Conservation (phyloP, 108 stramenopile species). For the Hondaea fermentalgiana region DNA sequence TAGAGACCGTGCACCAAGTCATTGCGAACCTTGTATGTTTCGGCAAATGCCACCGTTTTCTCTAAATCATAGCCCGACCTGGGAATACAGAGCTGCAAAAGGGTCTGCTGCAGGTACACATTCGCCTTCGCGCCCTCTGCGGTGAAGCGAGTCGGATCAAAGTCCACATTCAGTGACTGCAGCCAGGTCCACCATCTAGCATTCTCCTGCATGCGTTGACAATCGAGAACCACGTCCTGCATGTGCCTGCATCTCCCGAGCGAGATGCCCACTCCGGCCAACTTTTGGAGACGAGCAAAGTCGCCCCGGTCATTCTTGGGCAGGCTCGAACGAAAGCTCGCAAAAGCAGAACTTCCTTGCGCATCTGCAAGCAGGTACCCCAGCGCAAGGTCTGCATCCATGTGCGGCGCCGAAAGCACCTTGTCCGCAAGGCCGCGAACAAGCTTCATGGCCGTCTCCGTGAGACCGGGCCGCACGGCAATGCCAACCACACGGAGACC, state of each 20-base stretch:
- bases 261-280: not conserved
- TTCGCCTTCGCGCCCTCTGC: not conserved
- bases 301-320: not conserved
- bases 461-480: not conserved
- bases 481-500: not conserved
- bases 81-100: not conserved
- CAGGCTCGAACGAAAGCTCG: not conserved
- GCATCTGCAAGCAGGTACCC: not conserved
- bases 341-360: not conserved
- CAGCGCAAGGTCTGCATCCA: not conserved
- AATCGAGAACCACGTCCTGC: not conserved
- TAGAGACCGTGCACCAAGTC: not conserved
- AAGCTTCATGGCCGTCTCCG: not conserved
- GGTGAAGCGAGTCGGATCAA: not conserved
- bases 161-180: not conserved
- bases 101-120: not conserved
- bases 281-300: not conserved
- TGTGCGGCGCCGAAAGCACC: not conserved
- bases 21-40: not conserved
- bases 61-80: not conserved
- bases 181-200: not conserved
- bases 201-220: not conserved
- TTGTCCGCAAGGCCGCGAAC: not conserved
- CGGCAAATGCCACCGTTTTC: not conserved
- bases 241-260: not conserved